A percentile compares a stretch with the other conserved stretches of the same genome.
These are phyloP conservation scores for Cicer pinnatifidum DNA, from an alignment of 306 rosid genomes.

Conservation along the genomic window DNA sequence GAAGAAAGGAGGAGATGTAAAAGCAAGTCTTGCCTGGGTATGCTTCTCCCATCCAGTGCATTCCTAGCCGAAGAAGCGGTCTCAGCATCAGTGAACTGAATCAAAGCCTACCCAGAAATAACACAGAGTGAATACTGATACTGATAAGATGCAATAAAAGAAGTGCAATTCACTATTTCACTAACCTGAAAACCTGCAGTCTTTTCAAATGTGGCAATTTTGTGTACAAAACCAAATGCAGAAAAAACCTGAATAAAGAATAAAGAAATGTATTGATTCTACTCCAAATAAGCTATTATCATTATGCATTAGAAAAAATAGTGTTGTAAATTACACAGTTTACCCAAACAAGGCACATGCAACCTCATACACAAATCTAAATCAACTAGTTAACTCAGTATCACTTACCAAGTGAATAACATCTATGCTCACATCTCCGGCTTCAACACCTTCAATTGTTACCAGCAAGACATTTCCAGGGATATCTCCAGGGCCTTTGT, in stretches of 20 bases:
- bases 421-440: conserved; percentile 82
- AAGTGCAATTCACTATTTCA: conserved; percentile 33
- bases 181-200: conserved; percentile 84
- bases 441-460: conserved; percentile 78
- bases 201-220: conserved; percentile 84
- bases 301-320: conserved; percentile 1
- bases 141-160: conserved; percentile 17
- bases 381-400: neutral
- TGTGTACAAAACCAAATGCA: conserved; percentile 84
- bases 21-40: conserved; percentile 67
- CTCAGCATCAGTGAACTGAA: conserved; percentile 83
- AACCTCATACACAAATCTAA: conserved; percentile 17
- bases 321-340: neutral
- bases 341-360: conserved; percentile 3
- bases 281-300: conserved; percentile 8
- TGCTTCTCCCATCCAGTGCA: conserved; percentile 91
- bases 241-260: conserved; percentile 69
- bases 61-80: conserved; percentile 83
- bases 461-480: conserved; percentile 82
- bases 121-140: conserved; percentile 11
- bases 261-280: conserved; percentile 1
- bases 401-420: conserved; percentile 77
- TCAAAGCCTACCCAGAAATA: conserved; percentile 64
- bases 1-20: conserved; percentile 10
- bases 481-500: conserved; percentile 72